These are phyloP conservation scores for Rubia tinctorum DNA, from an alignment of 305 asterid genomes.

Conservation along the genomic window DNA sequence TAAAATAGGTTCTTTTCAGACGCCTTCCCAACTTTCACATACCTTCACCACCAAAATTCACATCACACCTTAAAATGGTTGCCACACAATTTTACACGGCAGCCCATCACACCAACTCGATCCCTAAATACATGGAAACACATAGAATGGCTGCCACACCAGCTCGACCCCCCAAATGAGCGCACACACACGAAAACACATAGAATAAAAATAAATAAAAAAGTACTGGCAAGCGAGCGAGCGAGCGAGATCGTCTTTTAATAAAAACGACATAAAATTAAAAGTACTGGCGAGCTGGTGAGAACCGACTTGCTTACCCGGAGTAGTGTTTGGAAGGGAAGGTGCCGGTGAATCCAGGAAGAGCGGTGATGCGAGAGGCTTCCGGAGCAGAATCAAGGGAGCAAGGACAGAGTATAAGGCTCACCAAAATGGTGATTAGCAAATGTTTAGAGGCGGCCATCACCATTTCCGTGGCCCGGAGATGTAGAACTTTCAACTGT, in stretches of 20 bases:
- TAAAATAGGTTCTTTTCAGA: slow-evolving; percentile 50
- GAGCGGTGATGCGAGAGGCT: slow-evolving; percentile 32
- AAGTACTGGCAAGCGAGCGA: no score
- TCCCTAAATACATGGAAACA: no score
- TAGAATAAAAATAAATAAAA: no score
- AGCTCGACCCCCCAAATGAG: no score
- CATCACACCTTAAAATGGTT: no score
- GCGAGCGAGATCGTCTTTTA: no score
- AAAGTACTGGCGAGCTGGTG: background rate
- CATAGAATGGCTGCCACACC: no score
- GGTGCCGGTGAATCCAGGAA: slow-evolving; percentile 52
- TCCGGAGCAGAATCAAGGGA: slow-evolving; percentile 40
- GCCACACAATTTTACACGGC: no score
- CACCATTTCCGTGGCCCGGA: background rate
- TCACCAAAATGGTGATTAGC: background rate
- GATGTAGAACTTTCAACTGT: background rate
- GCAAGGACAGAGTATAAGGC: background rate
- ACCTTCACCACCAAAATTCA: slow-evolving; percentile 24
- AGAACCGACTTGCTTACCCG: slow-evolving; percentile 28
- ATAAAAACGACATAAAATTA: no score
- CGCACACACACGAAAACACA: no score
- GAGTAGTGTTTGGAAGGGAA: slow-evolving; percentile 64
- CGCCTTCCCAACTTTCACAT: slow-evolving; percentile 32
- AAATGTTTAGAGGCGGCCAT: background rate
- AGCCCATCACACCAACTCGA: no score